Evolutionary conservation across 2,329 filamentous ascomycete species (phyloP), one percentile per base, ranked within the genome.

Genomic region (Colletotrichum costaricense): DNA sequence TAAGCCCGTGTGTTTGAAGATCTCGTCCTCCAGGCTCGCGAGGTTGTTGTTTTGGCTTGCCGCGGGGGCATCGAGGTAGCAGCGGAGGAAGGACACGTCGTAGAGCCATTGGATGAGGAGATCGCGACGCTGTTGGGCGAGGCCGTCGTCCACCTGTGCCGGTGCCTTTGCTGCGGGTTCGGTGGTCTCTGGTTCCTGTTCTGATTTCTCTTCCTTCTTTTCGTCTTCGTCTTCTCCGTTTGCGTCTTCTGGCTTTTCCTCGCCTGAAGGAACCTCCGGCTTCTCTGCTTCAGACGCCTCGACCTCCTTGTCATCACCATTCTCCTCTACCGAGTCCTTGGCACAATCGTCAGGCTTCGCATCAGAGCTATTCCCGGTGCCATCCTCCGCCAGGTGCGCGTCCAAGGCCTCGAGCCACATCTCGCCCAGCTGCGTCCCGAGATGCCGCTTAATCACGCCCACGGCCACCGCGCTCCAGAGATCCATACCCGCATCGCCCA

Each of bases 401-500:
- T 80, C 78, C 68, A 91, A 76, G 67, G 85, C 80, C 57, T 83
- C 80, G 9, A 79, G 78, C 89, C 89, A 91, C 8, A 80, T 77
- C 64, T 82, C 81, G n/a, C 82, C 82, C 1, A 96, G 79, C 62
- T 87, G 83, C 55, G 82, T 81, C 6, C 84, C 80, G 6, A 95
- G 78, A 58, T 85, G 80, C n/a, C 78, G 79, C 82, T 95, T 97
- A 75, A 97, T 78, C 0, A 85, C 84, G 0, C 78, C 77, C 1
- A 95, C 89, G 0, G 94, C 93, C 2, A 87, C 86, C 2, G 90
- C 88, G 66, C 92, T 95, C 95, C 95, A 98, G 3, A 98, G 82
- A 80, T 98, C 96, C 58, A 89, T 86, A 0, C 95, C 95, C 3
- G 89, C 85, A 14, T 87, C 85, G 4, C 88, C 88, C 94, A 98